phyloP scores from a whole-genome alignment of 306 rosid genomes.

The Fagus sylvatica region DNA sequence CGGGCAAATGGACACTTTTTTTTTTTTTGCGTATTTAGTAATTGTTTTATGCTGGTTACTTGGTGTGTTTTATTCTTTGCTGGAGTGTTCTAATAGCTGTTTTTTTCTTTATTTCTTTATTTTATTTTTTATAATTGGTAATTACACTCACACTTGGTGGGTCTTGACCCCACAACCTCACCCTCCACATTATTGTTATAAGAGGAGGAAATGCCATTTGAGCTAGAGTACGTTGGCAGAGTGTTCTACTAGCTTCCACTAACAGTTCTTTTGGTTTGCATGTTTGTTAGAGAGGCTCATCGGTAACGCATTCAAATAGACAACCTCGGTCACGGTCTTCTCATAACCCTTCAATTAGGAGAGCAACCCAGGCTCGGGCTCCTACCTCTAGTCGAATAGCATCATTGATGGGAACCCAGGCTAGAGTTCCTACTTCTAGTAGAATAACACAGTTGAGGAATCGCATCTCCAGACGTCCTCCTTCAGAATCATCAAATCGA shows the following conservation, averaged over 20 bases:
- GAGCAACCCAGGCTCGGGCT: slow-evolving; percentile 49
- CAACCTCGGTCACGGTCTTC: slow-evolving; percentile 52
- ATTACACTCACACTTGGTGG: too few relatives aligned
- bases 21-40: not conserved
- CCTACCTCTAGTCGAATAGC: slow-evolving; percentile 55
- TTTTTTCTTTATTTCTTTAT: too few relatives aligned
- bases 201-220: too few relatives aligned
- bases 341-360: slow-evolving; percentile 59
- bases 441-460: slow-evolving; percentile 68
- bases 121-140: too few relatives aligned
- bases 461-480: slow-evolving; percentile 45
- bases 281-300: slow-evolving; percentile 37
- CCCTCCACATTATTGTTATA: too few relatives aligned
- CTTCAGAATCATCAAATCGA: slow-evolving; percentile 47
- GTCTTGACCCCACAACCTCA: too few relatives aligned
- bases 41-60: not conserved
- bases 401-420: slow-evolving; percentile 44
- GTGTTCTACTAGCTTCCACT: slow-evolving; percentile 4
- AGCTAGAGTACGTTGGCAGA: not conserved
- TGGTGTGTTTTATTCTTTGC: not conserved
- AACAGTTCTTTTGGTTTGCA: slow-evolving; percentile 11
- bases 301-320: slow-evolving; percentile 48
- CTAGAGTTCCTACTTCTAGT: slow-evolving; percentile 49
- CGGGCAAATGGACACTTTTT: not conserved
- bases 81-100: too few relatives aligned